These are phyloP conservation scores for Bimuria novae-zelandiae DNA, from an alignment of 2,329 filamentous ascomycete species.

Conservation along the genomic window DNA sequence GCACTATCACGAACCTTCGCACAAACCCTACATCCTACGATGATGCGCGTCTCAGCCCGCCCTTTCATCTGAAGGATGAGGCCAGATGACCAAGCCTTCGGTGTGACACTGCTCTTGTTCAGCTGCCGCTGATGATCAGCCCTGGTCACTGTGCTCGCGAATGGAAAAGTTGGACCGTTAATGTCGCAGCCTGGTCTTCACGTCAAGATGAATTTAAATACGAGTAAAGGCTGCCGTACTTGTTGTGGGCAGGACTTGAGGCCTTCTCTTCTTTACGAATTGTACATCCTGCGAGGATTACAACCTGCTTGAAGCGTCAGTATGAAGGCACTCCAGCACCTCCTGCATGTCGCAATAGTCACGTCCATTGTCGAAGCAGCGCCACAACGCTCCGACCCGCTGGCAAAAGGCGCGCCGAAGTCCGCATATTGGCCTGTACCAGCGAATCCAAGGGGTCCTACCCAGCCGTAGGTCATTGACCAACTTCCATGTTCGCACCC, in stretches of 20 bases:
- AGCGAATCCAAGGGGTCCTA: neutral
- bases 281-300: neutral
- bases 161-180: neutral
- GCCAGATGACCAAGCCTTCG: neutral
- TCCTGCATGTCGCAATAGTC: neutral
- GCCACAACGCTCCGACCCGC: neutral
- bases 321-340: neutral
- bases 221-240: neutral
- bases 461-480: neutral
- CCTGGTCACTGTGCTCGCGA: neutral
- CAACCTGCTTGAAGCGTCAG: neutral
- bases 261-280: neutral
- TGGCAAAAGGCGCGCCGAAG: conserved; percentile 2
- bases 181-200: neutral
- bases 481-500: neutral
- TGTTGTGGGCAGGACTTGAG: neutral
- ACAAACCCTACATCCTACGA: neutral
- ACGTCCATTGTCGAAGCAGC: neutral
- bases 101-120: neutral
- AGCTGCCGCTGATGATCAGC: neutral
- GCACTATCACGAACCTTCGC: neutral
- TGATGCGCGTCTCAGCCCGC: neutral
- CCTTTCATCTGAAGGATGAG: neutral
- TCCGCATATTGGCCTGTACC: conserved; percentile 6
- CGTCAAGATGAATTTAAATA: neutral